Evolutionary conservation across 1,139 yeast species (phyloP).

Genomic region (Tardiomyces digboiensis): DNA sequence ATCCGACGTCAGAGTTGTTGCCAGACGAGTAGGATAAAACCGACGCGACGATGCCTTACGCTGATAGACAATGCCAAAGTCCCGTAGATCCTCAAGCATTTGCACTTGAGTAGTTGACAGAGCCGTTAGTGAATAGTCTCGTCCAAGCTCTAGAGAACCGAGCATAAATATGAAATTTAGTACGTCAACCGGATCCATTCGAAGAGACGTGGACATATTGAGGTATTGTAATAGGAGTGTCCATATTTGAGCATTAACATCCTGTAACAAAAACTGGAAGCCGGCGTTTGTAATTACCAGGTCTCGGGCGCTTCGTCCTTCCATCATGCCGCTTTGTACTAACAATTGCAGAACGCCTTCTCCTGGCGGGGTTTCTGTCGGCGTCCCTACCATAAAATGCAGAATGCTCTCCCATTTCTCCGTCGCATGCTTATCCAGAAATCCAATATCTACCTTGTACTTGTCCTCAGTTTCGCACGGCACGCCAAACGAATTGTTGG

Average conservation of each 20-base stretch:
- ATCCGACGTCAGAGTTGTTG: constrained; percentile 87
- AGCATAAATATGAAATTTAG: constrained; percentile 85
- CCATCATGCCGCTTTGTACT: constrained; percentile 79
- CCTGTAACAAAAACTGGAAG: constrained; percentile 87
- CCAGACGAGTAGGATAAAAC: constrained; percentile 86
- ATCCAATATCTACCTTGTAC: constrained; percentile 48
- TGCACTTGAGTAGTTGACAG: constrained; percentile 73
- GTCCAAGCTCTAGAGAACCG: constrained; percentile 88
- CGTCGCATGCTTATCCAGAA: constrained; percentile 73
- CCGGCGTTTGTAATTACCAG: constrained; percentile 83
- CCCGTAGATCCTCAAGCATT: constrained; percentile 84
- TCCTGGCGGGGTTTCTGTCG: constrained; percentile 51
- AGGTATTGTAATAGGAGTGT: constrained; percentile 78
- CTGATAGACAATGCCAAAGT: constrained; percentile 87
- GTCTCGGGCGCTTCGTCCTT: constrained; percentile 36
- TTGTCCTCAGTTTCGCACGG: constrained; percentile 41
- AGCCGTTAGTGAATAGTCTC: constrained; percentile 64
- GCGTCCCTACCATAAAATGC: constrained; percentile 95
- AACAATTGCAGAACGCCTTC: constrained; percentile 29
- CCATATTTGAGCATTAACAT: constrained; percentile 94
- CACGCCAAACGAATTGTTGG: constrained; percentile 44
- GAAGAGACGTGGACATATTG: constrained; percentile 69
- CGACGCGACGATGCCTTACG: constrained; percentile 48
- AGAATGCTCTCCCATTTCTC: constrained; percentile 90
- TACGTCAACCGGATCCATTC: constrained; percentile 96